Base-by-base conservation (phyloP, 805 yeast species). In the Candida golubevii region DNA sequence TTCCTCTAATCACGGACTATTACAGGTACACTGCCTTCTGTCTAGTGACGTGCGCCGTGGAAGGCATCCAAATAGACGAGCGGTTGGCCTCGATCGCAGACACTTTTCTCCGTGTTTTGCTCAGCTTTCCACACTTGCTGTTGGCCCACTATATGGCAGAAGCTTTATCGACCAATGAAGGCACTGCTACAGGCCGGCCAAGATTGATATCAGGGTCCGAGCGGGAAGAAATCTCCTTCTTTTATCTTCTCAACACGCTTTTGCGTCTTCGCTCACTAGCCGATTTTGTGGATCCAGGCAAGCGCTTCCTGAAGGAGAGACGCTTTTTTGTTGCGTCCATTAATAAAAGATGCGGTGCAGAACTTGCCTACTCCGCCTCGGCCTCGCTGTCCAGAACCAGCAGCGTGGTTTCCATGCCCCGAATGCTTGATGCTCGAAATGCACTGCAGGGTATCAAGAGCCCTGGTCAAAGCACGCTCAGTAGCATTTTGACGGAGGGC, bases 211-310 rank as follows among this genome's bases (percentile, higher is more conserved):
- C 57, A 1, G 42, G 33, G 5, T 11, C 33, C 1, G 54, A 49
- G 23, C 46, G 57, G 28, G 55, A 50, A 10, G 55, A 53, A 33
- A 34, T 53, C 8, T 43, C 57, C 12, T 51, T 53, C 29, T 53
- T 45, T 35, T 53, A 33, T 27, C 38, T 51, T 8, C 31, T 53
- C 27, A 45, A 50, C 33, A 38, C 35, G 32, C 37, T 51, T n/a
- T 39, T 53, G 28, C 42, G 49, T 6, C 32, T 44, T 13, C 41
- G 44, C 23, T 34, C 42, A 3, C 18, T 53, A n/a, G 30, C 43
- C 3, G 37, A 35, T 4, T 36, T 48, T 35, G 46, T 48, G 8
- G 37, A 36, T 7, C 43, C 55, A 1, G 50, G 44, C 15, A 27
- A 31, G 28, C 8, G 31, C 10, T 51, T 47, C 34, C 28, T 13